phyloP scores from a whole-genome alignment of 345 rosid species.

The Rhodamnia rubescens region DNA sequence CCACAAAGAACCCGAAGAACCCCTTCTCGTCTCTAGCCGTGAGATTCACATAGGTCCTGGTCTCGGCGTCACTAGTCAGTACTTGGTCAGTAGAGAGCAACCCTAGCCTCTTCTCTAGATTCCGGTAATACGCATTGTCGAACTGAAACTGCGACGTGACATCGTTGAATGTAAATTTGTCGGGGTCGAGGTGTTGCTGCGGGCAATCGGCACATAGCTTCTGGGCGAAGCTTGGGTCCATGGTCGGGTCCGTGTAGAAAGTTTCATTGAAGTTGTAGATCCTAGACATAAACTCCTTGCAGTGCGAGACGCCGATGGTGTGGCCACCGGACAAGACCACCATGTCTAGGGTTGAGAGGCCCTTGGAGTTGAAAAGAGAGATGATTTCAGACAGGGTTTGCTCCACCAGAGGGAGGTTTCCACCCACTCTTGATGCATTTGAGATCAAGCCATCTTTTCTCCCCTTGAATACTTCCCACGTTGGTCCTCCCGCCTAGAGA shows the following conservation, averaged over 20 bases:
- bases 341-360: background rate
- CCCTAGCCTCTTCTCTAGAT: background rate
- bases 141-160: background rate
- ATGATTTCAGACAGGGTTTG: background rate
- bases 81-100: background rate
- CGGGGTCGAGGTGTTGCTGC: background rate
- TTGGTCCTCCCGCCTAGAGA: background rate
- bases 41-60: background rate
- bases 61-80: background rate
- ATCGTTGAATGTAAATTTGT: too few relatives aligned
- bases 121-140: background rate
- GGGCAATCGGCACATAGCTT: background rate
- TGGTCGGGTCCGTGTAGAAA: background rate
- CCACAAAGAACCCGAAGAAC: background rate
- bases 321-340: background rate
- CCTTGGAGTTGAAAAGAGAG: background rate
- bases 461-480: background rate
- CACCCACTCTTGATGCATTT: background rate
- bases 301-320: background rate
- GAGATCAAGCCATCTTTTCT: background rate
- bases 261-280: background rate
- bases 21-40: background rate
- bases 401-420: background rate
- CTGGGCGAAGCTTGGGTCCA: background rate
- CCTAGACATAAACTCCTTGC: background rate